A percentile compares a stretch with the other conserved stretches of the same genome.
These are phyloP conservation scores for Cicer bijugum DNA, from an alignment of 306 rosid genomes.

Conservation along the genomic window DNA sequence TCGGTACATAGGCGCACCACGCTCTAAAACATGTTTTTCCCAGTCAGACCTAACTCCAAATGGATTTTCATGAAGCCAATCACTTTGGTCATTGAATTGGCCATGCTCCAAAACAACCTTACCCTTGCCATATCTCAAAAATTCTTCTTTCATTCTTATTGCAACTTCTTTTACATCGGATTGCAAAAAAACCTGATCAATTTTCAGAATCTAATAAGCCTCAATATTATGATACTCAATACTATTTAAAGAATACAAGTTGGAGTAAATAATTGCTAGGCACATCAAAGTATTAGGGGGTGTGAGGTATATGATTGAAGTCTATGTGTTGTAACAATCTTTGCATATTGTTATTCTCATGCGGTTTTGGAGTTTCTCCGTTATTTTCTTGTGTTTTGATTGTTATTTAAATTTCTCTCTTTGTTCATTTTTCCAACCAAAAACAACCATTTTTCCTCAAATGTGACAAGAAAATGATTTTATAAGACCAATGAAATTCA, in stretches of 20 bases:
- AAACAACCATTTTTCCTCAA: too few relatives aligned
- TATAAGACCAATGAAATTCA: constrained; percentile 18
- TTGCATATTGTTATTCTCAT: too few relatives aligned
- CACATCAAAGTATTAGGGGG: too few relatives aligned
- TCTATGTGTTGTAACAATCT: too few relatives aligned
- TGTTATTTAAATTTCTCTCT: too few relatives aligned
- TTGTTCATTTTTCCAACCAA: too few relatives aligned
- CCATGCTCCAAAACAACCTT: constrained; percentile 58
- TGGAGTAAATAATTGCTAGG: too few relatives aligned
- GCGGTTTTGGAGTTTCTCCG: too few relatives aligned
- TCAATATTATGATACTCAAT: constrained; percentile 26
- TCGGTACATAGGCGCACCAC: constrained; percentile 75
- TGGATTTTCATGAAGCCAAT: constrained; percentile 85
- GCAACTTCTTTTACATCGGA: constrained; percentile 77
- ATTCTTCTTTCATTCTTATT: constrained; percentile 72
- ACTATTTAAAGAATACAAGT: too few relatives aligned
- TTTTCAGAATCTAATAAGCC: constrained; percentile 25
- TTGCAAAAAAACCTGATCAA: constrained; percentile 82
- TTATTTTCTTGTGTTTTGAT: too few relatives aligned
- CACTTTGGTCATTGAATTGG: constrained; percentile 49
- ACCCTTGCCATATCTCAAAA: constrained; percentile 68
- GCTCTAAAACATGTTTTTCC: constrained; percentile 83
- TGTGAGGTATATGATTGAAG: too few relatives aligned
- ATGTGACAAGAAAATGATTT: constrained; percentile 17
- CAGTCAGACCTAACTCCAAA: constrained; percentile 82